Evolutionary conservation across 371 early-diverging fungal genomes (phyloP), one percentile per base, ranked within the genome.

Genomic region (Chytridiales sp.): DNA sequence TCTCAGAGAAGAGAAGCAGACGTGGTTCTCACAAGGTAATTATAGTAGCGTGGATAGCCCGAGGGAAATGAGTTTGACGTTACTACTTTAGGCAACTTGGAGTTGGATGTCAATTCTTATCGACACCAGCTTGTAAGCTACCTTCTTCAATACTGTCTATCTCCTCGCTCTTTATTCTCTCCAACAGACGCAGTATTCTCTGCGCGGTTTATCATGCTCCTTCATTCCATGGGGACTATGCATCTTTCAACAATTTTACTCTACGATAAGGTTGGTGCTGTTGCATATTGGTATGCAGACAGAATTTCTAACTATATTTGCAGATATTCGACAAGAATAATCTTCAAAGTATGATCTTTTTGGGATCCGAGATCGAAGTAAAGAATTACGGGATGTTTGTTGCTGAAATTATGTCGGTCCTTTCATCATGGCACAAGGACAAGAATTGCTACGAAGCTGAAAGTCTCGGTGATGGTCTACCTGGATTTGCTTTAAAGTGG

Each of bases 141-240:
- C 11, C 71, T 92, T 13, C 73, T 92, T 31, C 90, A 94, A 61
- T 78, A 87, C 69, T 93, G 94, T 62, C 54, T 95, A 13, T 73
- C 83, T 27, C 93, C 91, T 11, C 80, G 95, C n/a, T 79, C 84
- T 39, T 59, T 85, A 35, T 73, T 86, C 6, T 92, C 92, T 0
- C 84, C 83, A 17, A 69, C 82, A 0, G 95, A 95, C 68, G 93
- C 95, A 1, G 74, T 85, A 3, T 95, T 81, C 64, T 89, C 89
- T 52, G 90, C 88, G 36, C 87, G 89, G 70, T 90, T 94, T 61
- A 70, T 91, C 22, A 75, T 84, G 65, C 55, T 86, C 54, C 80
- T 93, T 83, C 95, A 94, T 60, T 73, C 15, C 65, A 59, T 92
- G 32, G 88, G 87, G 9, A 86, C 87, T 0, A 75, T 77, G 49